phyloP scores from a whole-genome alignment of 108 stramenopile species.

The Nitzschia putrida region DNA sequence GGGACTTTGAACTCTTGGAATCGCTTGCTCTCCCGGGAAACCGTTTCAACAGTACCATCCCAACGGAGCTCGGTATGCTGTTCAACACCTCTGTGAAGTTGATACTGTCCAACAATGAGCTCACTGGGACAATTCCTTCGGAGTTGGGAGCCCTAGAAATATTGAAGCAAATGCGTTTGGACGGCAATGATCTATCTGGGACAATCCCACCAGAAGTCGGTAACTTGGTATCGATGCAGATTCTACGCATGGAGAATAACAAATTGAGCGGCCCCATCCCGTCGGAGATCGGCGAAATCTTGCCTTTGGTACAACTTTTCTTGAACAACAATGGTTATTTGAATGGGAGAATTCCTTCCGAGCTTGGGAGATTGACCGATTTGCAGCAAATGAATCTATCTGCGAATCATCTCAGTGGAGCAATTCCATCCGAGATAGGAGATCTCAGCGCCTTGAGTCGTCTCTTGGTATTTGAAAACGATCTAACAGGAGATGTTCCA shows the following conservation, averaged over 20 bases:
- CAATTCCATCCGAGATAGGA: too few species aligned
- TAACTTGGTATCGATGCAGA: not conserved
- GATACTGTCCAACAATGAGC: not conserved
- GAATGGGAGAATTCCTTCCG: slow-evolving; percentile 34
- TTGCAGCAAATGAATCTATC: too few species aligned
- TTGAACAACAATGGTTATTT: slow-evolving; percentile 2
- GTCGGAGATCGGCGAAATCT: slow-evolving; percentile 2
- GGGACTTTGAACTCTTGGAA: too few species aligned
- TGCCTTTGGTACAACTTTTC: not conserved
- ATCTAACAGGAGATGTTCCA: too few species aligned
- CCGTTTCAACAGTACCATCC: slow-evolving; percentile 48
- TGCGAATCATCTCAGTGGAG: too few species aligned
- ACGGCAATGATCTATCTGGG: not conserved
- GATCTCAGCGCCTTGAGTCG: too few species aligned
- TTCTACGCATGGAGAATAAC: slow-evolving; percentile 4
- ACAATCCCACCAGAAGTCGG: not conserved
- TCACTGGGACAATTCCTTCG: not conserved
- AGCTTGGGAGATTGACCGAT: slow-evolving; percentile 28
- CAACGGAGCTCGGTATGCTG: slow-evolving; percentile 41
- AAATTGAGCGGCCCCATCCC: slow-evolving; percentile 2
- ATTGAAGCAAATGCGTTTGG: not conserved
- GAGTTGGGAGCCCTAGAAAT: not conserved
- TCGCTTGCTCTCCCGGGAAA: too few species aligned
- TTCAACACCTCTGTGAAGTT: slow-evolving; percentile 16
- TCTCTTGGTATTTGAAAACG: too few species aligned